Base-by-base conservation (phyloP, 2,329 filamentous ascomycete genomes). In the Celoporthe dispersa region DNA sequence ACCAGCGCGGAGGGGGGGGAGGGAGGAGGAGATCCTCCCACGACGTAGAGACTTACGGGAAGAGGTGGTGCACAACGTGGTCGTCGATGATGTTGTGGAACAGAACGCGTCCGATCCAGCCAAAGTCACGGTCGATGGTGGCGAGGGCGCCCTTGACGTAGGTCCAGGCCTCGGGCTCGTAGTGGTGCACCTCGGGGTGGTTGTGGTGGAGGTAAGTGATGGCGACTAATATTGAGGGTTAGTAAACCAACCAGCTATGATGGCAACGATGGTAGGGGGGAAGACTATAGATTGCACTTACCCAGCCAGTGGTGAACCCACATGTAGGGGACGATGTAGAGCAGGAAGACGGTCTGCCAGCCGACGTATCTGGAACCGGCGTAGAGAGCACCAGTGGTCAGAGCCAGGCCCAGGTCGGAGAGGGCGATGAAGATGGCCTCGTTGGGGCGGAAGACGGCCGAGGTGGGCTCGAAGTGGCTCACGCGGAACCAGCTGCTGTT, bases 171-270 rank as follows among this genome's bases (percentile, higher is more conserved):
- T 85, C 83, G 59, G 84, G 84, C 35, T 86, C 84, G 77, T 88
- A 91, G 78, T 91, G 86, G 25, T 85, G 85, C 64, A 90, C 81
- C 44, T 81, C 79, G n/a, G 80, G 81, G 77, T 92, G 88, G 68
- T 89, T 91, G 84, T 93, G 91, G 80, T 93, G 91, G 28, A 93
- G 88, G 80, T 91, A 93, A 63, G 91, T 93, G 77, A 93, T 92
- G 73, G 90, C 90, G 28, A 93, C 90, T 89, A 39, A 19, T 19
- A 28, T 31, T 62, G 39, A 19, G 64, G 1, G 37, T 39, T 39
- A 66, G 69, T n/a, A n/a, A n/a, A n/a, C n/a, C n/a, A n/a, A n/a
- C n/a, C n/a, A n/a, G n/a, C n/a, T n/a, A n/a, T n/a, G n/a, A n/a
- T n/a, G n/a, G n/a, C n/a, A n/a, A n/a, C n/a, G n/a, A n/a, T n/a